Conservation (phyloP, 139 green algal species). For the Mychonastes homosphaera region DNA sequence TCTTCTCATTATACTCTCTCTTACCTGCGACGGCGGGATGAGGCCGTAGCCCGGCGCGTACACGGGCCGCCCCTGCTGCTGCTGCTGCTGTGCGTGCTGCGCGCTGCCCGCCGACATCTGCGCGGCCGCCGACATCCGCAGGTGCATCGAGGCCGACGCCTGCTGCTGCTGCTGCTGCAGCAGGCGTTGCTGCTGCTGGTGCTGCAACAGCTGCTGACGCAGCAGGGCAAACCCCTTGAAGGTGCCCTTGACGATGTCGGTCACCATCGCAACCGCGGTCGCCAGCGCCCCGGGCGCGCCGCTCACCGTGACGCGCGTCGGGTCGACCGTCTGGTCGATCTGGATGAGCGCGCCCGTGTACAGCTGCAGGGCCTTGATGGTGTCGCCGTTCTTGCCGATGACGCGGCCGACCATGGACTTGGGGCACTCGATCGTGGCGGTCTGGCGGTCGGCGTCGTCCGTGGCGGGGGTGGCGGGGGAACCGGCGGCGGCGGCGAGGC, state of each 20-base stretch:
- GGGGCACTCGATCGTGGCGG: constrained; percentile 49
- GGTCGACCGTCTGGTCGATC: constrained; percentile 35
- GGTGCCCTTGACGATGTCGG: constrained; percentile 49
- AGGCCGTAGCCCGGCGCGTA: constrained; percentile 48
- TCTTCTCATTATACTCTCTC: no score
- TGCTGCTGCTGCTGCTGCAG: no score
- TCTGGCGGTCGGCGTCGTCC: no score
- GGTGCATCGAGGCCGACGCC: neutral
- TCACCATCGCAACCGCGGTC: constrained; percentile 35
- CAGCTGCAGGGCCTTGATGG: constrained; percentile 78
- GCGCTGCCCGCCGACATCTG: constrained; percentile 15
- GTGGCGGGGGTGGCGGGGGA: no score
- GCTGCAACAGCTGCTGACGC: no score
- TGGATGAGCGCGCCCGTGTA: constrained; percentile 69
- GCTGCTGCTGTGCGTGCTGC: constrained; percentile 1
- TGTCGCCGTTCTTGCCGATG: constrained; percentile 85
- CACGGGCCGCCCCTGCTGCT: constrained; percentile 19
- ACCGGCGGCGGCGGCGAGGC: no score
- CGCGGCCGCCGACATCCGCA: constrained; percentile 4
- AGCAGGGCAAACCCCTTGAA: constrained; percentile 61
- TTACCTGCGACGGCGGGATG: constrained; percentile 46
- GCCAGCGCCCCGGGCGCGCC: constrained; percentile 33
- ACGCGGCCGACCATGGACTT: constrained; percentile 82
- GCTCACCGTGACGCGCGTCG: constrained; percentile 40
- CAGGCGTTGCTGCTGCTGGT: constrained; percentile 26